Percentiles rank a stretch among this genome's conserved stretches.
These are phyloP conservation scores for Globisporangium alternatum DNA, from an alignment of 352 stramenopile genomes.

Conservation along the genomic window DNA sequence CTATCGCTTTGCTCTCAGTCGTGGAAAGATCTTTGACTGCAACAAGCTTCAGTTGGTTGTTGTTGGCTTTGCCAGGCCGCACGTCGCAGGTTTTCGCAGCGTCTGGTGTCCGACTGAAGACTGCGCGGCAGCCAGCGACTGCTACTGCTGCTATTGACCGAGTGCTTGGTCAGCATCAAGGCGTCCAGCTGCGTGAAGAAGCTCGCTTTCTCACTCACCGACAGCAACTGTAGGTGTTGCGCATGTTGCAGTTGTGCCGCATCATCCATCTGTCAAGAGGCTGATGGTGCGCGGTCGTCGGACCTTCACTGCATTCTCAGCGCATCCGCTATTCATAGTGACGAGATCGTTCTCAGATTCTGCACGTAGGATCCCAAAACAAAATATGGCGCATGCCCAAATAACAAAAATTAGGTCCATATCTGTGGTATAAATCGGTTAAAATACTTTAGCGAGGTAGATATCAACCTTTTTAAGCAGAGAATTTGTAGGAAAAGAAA, in stretches of 20 bases:
- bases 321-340: too few relatives aligned
- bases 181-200: slow-evolving; percentile 51
- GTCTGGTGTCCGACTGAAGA: neutral
- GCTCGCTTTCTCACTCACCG: slow-evolving; percentile 31
- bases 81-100: neutral
- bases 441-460: too few relatives aligned
- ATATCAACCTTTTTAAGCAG: too few relatives aligned
- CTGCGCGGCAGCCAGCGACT: neutral
- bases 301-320: too few relatives aligned
- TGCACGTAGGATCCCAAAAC: too few relatives aligned
- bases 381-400: too few relatives aligned
- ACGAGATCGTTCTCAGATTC: neutral
- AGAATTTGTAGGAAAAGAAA: too few relatives aligned
- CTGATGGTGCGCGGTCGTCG: slow-evolving; percentile 8
- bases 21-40: neutral
- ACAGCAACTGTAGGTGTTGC: slow-evolving; percentile 26
- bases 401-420: too few relatives aligned
- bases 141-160: slow-evolving; percentile 7
- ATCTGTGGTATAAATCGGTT: too few relatives aligned
- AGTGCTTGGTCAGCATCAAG: slow-evolving; percentile 18
- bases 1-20: neutral
- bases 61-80: neutral
- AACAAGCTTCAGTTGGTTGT: neutral
- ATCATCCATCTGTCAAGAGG: slow-evolving; percentile 16
- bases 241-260: neutral